Evolutionary conservation across 805 yeast species (phyloP), one percentile per base, ranked within the genome.

Genomic region (Priceomyces fermenticarens): DNA sequence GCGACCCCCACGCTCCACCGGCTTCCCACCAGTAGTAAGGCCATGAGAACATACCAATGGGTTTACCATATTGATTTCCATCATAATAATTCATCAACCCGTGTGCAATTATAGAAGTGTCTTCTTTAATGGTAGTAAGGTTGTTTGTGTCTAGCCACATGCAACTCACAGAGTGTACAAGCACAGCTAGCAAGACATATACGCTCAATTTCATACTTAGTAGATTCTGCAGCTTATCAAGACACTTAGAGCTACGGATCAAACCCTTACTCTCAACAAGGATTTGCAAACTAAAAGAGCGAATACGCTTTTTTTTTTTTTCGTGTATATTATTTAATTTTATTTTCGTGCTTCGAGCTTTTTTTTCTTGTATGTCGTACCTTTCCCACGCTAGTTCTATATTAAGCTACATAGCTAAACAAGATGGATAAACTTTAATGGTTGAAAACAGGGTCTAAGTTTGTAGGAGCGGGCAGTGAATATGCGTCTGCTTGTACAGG

Each of bases 11-110:
- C 2, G 91, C 96, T 45, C 90, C 95, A 50, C 98, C 98, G 8
- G 97, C 96, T 67, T 89, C 88, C 97, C 97, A 90, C 99, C 98
- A 91, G 73, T 91, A 91, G 72, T 91, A 90, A 0, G 98, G 98
- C 56, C 73, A 67, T 10, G 82, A 70, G 61, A 93, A 90, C 89
- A 85, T 81, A 32, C 98, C 99, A 20, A 86, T 70, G 3, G 89
- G 77, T 7, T 90, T 85, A 28, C 97, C 97, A 32, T 72, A 60
- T 28, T 73, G 59, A 46, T 60, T 54, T 30, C 95, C 91, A 11
- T 75, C 80, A 56, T 89, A 89, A 62, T 89, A 89, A 66, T 87
- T 90, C 70, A 89, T 71, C 41, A 88, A 66, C 47, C 97, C 97
- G 33, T 72, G 60, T 2, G 82, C 81, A 13, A 89, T 68, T 35